phyloP scores from a whole-genome alignment of 1,284 basidiomycete species.

The Melampsora abietis-canadensis region DNA sequence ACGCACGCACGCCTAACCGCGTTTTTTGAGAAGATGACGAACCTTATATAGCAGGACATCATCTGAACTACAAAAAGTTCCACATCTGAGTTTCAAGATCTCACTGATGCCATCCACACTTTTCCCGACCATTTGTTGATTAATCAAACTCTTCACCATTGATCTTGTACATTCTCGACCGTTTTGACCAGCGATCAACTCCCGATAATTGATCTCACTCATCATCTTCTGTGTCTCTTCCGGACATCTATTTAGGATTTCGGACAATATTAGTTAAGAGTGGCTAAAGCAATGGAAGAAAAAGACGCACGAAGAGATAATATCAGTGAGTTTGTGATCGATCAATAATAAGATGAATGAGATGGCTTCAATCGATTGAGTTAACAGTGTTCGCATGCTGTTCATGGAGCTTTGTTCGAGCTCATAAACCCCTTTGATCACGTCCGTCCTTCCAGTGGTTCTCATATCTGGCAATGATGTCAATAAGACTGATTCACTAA shows the following conservation, averaged over 20 bases:
- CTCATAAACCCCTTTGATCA: slow-evolving; percentile 44
- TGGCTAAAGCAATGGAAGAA: background rate
- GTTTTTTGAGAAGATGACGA: slow-evolving; percentile 42
- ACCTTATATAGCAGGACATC: slow-evolving; percentile 98
- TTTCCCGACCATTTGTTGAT: slow-evolving; percentile 93
- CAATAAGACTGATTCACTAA: slow-evolving; percentile 44
- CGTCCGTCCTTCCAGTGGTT: slow-evolving; percentile 25
- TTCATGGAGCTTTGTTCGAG: slow-evolving; percentile 78
- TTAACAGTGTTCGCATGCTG: slow-evolving; percentile 69
- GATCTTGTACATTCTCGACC: slow-evolving; percentile 78
- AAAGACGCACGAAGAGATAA: slow-evolving; percentile 68
- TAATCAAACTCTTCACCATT: slow-evolving; percentile 91
- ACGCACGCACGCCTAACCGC: no score
- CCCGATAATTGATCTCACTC: slow-evolving; percentile 71
- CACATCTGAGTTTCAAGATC: slow-evolving; percentile 86
- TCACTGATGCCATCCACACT: slow-evolving; percentile 95
- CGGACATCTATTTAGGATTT: slow-evolving; percentile 65
- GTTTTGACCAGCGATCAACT: slow-evolving; percentile 74
- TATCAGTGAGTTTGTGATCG: slow-evolving; percentile 83
- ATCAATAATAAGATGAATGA: slow-evolving; percentile 86
- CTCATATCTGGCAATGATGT: slow-evolving; percentile 43
- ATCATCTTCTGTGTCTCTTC: slow-evolving; percentile 56
- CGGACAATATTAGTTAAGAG: background rate
- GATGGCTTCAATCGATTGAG: slow-evolving; percentile 81
- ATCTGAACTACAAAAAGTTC: slow-evolving; percentile 94